Conservation (phyloP, 225 moss, liverwort and hornwort species). For the Pleurozium schreberi region DNA sequence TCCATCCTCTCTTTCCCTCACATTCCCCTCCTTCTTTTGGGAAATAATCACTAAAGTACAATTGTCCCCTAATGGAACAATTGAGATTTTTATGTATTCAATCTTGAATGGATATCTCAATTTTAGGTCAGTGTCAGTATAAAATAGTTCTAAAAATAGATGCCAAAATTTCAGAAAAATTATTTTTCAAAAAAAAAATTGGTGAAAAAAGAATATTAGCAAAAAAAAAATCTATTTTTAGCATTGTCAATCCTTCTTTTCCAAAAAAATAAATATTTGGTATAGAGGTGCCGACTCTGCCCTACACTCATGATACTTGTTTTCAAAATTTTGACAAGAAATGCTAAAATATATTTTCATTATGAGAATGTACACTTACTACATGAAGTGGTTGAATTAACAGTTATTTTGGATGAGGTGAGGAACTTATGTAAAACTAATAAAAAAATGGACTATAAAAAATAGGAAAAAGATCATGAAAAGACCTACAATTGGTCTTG, state of each 20-base stretch:
- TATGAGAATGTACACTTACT: neutral
- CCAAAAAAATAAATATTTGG: no score
- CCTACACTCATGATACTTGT: no score
- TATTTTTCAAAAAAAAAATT: no score
- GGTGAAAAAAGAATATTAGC: no score
- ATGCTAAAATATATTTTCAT: neutral
- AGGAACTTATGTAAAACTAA: neutral
- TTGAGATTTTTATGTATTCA: neutral
- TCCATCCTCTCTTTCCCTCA: neutral
- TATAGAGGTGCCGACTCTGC: no score
- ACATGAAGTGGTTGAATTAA: neutral
- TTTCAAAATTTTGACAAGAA: neutral
- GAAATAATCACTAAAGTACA: neutral
- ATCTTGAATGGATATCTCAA: neutral
- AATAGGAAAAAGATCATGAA: fast-evolving
- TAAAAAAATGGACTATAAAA: neutral
- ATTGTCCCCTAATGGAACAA: neutral
- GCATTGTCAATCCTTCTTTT: no score
- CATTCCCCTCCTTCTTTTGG: no score
- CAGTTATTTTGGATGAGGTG: neutral
- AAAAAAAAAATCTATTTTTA: no score
- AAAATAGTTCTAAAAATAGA: no score
- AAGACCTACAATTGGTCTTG: fast-evolving
- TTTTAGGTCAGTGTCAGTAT: no score
- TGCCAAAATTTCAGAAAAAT: no score